Percentiles rank a stretch among this genome's conserved stretches.
Conservation (phyloP, 2,329 filamentous ascomycete genomes). For the Ceratocystis eucalypticola region DNA sequence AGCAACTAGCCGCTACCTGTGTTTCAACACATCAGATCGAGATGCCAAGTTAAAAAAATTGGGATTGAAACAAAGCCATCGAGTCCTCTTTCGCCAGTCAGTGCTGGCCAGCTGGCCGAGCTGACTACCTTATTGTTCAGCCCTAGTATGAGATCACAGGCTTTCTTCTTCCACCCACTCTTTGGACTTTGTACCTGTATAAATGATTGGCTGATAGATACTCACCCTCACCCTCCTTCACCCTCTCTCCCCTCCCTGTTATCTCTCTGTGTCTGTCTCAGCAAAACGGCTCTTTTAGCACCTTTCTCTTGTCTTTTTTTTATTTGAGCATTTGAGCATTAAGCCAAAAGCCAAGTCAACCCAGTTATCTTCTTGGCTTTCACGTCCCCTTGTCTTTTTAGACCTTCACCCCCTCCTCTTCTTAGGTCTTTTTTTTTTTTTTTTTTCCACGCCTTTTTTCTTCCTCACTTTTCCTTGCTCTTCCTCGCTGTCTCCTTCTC, state of each 20-base stretch:
- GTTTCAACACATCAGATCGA: too few relatives aligned
- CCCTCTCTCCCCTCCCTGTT: neutral
- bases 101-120: neutral
- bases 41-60: too few relatives aligned
- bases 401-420: neutral
- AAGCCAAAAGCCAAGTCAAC: neutral
- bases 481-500: neutral
- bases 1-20: too few relatives aligned
- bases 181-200: neutral
- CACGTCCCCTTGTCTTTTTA: neutral
- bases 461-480: neutral
- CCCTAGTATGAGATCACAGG: conserved; percentile 2
- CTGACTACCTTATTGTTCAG: neutral
- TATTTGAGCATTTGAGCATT: conserved; percentile 5
- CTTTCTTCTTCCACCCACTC: neutral
- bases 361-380: neutral
- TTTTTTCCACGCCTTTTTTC: neutral
- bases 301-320: neutral
- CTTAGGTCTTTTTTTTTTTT: neutral
- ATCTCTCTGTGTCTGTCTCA: neutral
- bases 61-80: too few relatives aligned
- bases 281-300: neutral
- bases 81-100: neutral
- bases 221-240: neutral
- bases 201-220: neutral